phyloP scores from a whole-genome alignment of 192 early-diverging fungal species.

The Coemansia sp. region DNA sequence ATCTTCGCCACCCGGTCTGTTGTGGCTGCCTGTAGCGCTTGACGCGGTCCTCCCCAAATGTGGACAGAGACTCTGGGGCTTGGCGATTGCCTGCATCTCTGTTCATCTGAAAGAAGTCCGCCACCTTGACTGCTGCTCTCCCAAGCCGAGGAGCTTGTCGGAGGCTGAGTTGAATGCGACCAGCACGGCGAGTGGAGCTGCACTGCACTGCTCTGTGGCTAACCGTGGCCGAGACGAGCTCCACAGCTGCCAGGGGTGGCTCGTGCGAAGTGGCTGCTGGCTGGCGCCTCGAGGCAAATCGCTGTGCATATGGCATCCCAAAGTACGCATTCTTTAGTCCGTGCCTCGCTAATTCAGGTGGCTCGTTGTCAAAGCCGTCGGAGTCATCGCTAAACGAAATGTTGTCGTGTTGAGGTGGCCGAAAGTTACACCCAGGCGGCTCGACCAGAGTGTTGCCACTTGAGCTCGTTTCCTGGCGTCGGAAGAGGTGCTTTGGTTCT shows the following conservation, averaged over 20 bases:
- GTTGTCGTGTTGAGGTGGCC: background rate
- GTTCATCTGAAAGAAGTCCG: slow-evolving; percentile 12
- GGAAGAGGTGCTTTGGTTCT: background rate
- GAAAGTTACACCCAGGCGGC: background rate
- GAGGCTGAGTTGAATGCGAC: slow-evolving; percentile 16
- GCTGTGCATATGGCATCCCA: slow-evolving; percentile 31
- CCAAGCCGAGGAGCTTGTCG: slow-evolving; percentile 10
- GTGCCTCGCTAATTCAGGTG: slow-evolving; percentile 3
- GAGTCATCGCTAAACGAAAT: background rate
- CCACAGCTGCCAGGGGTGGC: background rate
- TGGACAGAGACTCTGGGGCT: background rate
- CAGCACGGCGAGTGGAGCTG: slow-evolving; percentile 25
- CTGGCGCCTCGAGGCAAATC: background rate
- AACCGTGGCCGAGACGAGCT: background rate
- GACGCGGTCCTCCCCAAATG: slow-evolving; percentile 4
- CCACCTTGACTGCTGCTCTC: slow-evolving; percentile 13
- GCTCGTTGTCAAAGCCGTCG: slow-evolving; percentile 15
- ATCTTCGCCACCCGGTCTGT: background rate
- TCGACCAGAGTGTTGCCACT: background rate
- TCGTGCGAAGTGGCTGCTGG: background rate
- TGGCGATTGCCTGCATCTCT: slow-evolving; percentile 3
- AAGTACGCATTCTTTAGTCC: slow-evolving; percentile 18
- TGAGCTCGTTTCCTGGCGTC: background rate
- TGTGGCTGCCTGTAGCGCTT: slow-evolving; percentile 1
- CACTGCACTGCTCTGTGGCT: background rate